These are phyloP conservation scores for Pezicula carpinea DNA, from an alignment of 2,329 filamentous ascomycete species.

Conservation along the genomic window DNA sequence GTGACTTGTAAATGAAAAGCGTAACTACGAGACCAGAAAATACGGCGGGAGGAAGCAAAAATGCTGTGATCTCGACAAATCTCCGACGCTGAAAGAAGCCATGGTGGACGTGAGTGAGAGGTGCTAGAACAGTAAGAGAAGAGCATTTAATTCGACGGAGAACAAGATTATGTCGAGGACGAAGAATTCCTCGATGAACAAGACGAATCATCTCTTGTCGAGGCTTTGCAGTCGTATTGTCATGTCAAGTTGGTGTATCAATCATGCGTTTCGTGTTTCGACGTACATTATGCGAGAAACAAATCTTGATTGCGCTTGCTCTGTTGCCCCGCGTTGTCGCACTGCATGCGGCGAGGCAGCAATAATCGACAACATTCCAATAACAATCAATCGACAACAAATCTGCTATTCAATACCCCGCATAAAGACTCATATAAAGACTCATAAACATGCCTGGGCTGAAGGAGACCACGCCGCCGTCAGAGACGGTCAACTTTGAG, in stretches of 20 bases:
- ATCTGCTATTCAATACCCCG: neutral
- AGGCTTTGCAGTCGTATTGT: neutral
- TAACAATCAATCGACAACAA: neutral
- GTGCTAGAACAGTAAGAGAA: neutral
- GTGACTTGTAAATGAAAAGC: slow-evolving; percentile 63
- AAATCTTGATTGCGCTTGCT: too few species aligned
- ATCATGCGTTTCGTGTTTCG: too few species aligned
- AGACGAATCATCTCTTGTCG: slow-evolving; percentile 10
- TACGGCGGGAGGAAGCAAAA: slow-evolving; percentile 48
- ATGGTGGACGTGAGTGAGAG: neutral
- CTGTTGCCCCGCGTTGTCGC: slow-evolving; percentile 3
- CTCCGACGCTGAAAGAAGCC: slow-evolving; percentile 7
- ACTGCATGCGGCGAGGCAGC: too few species aligned
- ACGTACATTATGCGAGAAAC: too few species aligned
- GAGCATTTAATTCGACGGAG: neutral
- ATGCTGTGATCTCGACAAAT: slow-evolving; percentile 14
- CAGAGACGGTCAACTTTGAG: slow-evolving; percentile 5
- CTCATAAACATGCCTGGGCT: too few species aligned
- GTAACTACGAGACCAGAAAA: slow-evolving; percentile 62
- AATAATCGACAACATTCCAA: neutral
- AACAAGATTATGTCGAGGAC: neutral
- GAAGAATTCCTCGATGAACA: slow-evolving; percentile 3
- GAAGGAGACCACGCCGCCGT: neutral
- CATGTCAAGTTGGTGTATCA: slow-evolving; percentile 12
- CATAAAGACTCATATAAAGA: too few species aligned